A percentile compares a stretch with the other conserved stretches of the same genome.
These are phyloP conservation scores for Paramecium sexaurelia DNA, from an alignment of 73 alveolate species.

Conservation along the genomic window DNA sequence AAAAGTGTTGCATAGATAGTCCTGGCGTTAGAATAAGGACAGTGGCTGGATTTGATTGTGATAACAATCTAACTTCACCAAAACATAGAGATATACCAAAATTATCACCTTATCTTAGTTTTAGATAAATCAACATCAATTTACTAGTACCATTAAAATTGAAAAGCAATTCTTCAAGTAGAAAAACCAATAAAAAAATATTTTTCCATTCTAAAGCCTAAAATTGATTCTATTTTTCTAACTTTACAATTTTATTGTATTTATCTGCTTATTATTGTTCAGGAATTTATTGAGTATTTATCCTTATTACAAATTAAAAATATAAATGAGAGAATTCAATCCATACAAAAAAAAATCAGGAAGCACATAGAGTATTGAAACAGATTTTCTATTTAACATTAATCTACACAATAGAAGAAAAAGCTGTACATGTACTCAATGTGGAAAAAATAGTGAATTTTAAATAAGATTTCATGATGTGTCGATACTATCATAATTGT, in stretches of 20 bases:
- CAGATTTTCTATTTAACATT: neutral
- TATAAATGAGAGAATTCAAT: neutral
- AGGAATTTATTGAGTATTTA: neutral
- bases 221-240: neutral
- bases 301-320: neutral
- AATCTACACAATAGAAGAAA: neutral
- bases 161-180: constrained; percentile 2
- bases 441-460: neutral
- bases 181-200: neutral
- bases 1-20: neutral
- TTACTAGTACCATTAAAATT: neutral
- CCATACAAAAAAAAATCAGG: neutral
- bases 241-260: neutral
- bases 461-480: constrained; percentile 15
- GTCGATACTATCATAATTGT: neutral
- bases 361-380: neutral
- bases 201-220: neutral
- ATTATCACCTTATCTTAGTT: neutral
- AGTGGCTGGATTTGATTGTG: neutral
- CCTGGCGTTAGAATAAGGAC: constrained; percentile 15
- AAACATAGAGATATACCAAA: neutral
- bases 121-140: neutral
- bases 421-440: neutral
- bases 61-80: neutral
- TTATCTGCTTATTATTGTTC: neutral